Base-by-base conservation (phyloP, 208 protist genomes). In the Herpetomonas samuelpessoai region DNA sequence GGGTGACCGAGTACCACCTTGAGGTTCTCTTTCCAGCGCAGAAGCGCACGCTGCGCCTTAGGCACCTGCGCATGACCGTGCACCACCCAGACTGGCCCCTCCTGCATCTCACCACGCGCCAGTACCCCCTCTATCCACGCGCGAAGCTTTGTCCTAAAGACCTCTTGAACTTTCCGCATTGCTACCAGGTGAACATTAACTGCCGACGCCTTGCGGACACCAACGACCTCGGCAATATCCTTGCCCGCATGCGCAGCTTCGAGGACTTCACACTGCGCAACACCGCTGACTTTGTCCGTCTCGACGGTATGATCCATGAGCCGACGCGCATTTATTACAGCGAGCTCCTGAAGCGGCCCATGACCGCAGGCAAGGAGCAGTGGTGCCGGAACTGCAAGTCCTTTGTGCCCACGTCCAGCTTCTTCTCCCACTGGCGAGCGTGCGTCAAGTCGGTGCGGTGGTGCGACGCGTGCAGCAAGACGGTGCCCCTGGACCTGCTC, bases 371-470 rank as follows among this genome's bases (percentile, higher is more conserved):
- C 4, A 54, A 28, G 28, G 81, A 94, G 79, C 82, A 92, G 64
- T 96, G 88, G 86, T 96, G 91, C 69, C 82, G 86, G 48, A 96
- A 96, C 72, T 96, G 91, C 71, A 96, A 96, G 60, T 61, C 71
- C 9, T 92, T 92, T 47, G 76, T 96, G 10, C 64, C 81, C 19
- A 80, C 81, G 0, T 50, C 28, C 2, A 52, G 38, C 19, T 96
- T 96, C 58, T 89, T 83, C 31, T 57, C 68, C 27, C 91, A 96
- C 70, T 96, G 91, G 88, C 31, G 62, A 10, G 1, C 52, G 27
- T 96, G 91, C 62, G 78, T 96, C 27, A 53, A 72, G 47, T 57
- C 80, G 46, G 83, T 93, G 61, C 84, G 91, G 39, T 96, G 91
- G 91, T 96, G 91, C 59, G 49, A 44, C 27, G 81, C 90, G 69